Conservation (phyloP, 2,329 filamentous ascomycete genomes). For the Dothideomycetes sp. region DNA sequence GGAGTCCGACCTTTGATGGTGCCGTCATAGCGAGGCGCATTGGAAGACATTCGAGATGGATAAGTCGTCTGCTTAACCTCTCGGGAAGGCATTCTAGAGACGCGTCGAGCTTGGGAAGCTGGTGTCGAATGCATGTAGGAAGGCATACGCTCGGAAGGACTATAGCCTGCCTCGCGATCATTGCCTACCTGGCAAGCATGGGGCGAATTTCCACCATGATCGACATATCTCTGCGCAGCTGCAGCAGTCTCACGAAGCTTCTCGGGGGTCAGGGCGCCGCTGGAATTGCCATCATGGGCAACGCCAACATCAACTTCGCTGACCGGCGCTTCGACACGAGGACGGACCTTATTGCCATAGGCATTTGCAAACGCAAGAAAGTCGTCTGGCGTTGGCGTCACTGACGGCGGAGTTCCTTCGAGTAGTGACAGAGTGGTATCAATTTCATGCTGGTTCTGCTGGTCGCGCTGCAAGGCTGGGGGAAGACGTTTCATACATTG, state of each 20-base stretch:
- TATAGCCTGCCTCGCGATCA: neutral
- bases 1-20: no score
- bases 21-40: neutral
- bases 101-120: no score
- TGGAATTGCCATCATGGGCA: neutral
- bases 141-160: neutral
- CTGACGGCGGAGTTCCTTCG: slow-evolving; percentile 13
- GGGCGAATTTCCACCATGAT: neutral
- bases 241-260: neutral
- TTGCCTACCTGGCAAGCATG: neutral
- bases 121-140: neutral
- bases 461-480: no score
- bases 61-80: neutral
- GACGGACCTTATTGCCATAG: neutral
- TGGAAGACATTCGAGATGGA: neutral
- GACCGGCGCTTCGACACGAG: neutral
- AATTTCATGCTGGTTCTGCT: slow-evolving; percentile 11
- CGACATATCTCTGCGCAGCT: neutral
- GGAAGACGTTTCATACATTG: no score
- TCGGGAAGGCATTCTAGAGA: no score
- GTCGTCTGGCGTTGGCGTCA: slow-evolving; percentile 9
- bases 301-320: neutral
- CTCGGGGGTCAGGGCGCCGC: neutral
- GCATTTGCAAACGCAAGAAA: neutral
- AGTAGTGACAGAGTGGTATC: slow-evolving; percentile 13